Evolutionary conservation across 495 filamentous ascomycete species (phyloP), one percentile per base, ranked within the genome.

Genomic region (Zalerion maritima): DNA sequence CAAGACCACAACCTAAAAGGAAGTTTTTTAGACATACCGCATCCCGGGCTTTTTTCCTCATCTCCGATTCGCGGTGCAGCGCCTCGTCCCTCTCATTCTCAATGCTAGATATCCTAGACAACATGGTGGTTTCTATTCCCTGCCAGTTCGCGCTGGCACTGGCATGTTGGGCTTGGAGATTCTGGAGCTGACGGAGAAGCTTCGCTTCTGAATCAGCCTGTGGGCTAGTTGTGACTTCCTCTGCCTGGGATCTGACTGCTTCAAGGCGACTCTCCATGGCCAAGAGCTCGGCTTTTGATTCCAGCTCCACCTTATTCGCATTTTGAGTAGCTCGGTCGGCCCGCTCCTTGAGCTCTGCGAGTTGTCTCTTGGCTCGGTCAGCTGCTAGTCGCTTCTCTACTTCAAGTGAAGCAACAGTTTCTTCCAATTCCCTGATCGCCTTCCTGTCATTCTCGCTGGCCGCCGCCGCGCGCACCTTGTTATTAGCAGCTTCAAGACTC

Each of bases 71-170:
- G 35, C 78, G 75, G 37, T 75, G 74, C n/a, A 70, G 54, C 15
- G 77, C 60, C 36, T 96, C 87, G 43, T 96, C 87, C 24, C 85
- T 61, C 43, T 99, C 91, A 45, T 75, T 84, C 46, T 99, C 89
- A 6, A 94, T 58, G 31, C 58, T 73, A 1, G 71, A 62, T 16
- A 91, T 62, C 25, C 84, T 65, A 13, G 77, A 65, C 20, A 82
- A 63, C 25, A 96, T 54, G 1, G 80, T 85, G 8, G 79, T 69
- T 41, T 99, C 87, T 26, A 96, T 80, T 0, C 84, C 81, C 36
- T 94, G 85, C 91, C 91, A 99, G 48, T 96, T 99, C 42, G 92
- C 85, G 36, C 81, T 87, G 2, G 91, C 89, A 28, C 84, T 72
- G 0, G 83, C 76, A 51, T 99, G 92, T 52, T 99, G 91, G 3